Conservation (phyloP, 768 basidiomycete species). For the Basidioascus undulatus region DNA sequence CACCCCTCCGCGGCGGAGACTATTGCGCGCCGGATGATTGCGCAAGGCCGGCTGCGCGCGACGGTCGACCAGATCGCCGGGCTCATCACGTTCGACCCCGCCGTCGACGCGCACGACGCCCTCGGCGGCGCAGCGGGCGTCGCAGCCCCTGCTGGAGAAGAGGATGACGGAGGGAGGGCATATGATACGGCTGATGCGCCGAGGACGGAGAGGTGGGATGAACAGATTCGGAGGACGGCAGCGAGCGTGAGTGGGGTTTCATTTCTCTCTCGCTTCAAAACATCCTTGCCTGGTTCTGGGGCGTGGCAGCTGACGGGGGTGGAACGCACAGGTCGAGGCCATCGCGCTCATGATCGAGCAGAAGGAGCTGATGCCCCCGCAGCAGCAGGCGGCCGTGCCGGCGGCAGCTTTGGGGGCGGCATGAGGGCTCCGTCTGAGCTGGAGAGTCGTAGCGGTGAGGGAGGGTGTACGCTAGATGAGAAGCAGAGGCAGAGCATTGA, state of each 20-base stretch:
- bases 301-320: too few species aligned
- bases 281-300: too few species aligned
- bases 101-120: not conserved
- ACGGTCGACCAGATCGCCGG: slow-evolving; percentile 89
- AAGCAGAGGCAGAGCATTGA: too few species aligned
- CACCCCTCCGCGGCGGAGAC: slow-evolving; percentile 83
- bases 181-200: slow-evolving; percentile 51
- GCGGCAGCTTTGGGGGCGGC: too few species aligned
- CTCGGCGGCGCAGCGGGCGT: slow-evolving; percentile 12
- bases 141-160: slow-evolving; percentile 5
- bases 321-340: too few species aligned
- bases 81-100: slow-evolving; percentile 74
- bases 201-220: slow-evolving; percentile 90
- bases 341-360: too few species aligned
- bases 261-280: too few species aligned
- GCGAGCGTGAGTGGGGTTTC: slow-evolving; percentile 62
- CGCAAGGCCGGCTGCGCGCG: slow-evolving; percentile 78
- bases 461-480: too few species aligned
- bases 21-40: slow-evolving; percentile 96
- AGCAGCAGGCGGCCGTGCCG: too few species aligned
- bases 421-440: too few species aligned
- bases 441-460: too few species aligned
- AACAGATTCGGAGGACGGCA: slow-evolving; percentile 66
- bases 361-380: too few species aligned
- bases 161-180: slow-evolving; percentile 53